Evolutionary conservation across 441 rosid genomes (phyloP).

Genomic region (Bruguiera hainesii): DNA sequence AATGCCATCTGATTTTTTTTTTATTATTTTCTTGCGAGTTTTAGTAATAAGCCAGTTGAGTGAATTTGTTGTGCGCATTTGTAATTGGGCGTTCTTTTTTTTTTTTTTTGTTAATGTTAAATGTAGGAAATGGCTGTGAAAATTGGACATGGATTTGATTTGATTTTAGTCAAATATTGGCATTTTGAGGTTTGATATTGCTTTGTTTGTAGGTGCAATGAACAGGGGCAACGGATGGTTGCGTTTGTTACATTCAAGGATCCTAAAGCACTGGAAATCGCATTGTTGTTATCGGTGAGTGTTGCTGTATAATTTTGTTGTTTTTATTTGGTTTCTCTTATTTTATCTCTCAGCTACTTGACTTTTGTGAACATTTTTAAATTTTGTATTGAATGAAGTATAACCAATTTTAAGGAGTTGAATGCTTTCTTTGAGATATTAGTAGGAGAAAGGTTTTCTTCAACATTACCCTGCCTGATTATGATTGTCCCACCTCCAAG

Average conservation of each 20-base stretch:
- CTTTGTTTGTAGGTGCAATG: constrained; percentile 37
- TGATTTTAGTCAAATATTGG: background rate
- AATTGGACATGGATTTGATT: background rate
- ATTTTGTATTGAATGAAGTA: constrained; percentile 7
- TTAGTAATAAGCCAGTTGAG: background rate
- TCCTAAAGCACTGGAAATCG: constrained; percentile 88
- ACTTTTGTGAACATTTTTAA: constrained; percentile 8
- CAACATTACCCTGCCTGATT: background rate
- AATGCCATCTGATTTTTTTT: background rate
- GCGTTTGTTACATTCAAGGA: constrained; percentile 88
- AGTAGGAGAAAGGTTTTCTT: constrained; percentile 19
- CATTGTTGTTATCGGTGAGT: constrained; percentile 79
- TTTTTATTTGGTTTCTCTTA: background rate
- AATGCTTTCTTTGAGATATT: background rate
- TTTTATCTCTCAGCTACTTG: background rate
- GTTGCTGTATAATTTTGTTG: background rate
- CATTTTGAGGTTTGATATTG: constrained; percentile 8
- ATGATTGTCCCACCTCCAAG: constrained; percentile 2
- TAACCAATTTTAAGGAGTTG: constrained; percentile 8
- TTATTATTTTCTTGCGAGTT: background rate
- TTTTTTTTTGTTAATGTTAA: background rate
- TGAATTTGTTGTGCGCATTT: background rate
- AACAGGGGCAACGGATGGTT: constrained; percentile 46
- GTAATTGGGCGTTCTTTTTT: background rate
- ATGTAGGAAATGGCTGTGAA: background rate